Evolutionary conservation across 164 flowering plant genomes (phyloP), one percentile per base, ranked within the genome.

Genomic region (Magnolia kwangsiensis): DNA sequence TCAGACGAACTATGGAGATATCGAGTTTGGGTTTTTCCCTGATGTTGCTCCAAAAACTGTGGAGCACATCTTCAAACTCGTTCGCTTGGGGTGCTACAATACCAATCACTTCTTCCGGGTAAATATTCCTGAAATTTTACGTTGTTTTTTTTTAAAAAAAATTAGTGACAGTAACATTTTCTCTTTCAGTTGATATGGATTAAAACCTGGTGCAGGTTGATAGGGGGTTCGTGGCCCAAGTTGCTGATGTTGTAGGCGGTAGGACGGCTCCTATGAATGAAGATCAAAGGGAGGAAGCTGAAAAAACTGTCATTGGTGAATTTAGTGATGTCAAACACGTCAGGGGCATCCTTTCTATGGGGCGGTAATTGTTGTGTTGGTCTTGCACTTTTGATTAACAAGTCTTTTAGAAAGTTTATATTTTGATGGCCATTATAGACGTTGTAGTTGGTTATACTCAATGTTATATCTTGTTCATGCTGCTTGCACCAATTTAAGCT

Each of bases 31-130:
- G 29, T 96, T 93, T 88, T 93, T 77, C 63, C 98, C 95, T 7
- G 82, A 73, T 61, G 98, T 95, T 78, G 98, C 99, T 3, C 99
- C 99, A 7, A 82, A 83, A 83, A 95, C 98, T 2, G 99, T 93
- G 69, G 90, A 92, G 20, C 99, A 93, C 87, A 95, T 95, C 50
- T 95, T 86, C 87, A 93, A 92, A 81, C 97, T 92, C 72, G 98
- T 92, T 74, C 96, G 97, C 14, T 77, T 96, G 78, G 97, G 98
- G 59, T 72, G 99, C 82, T 96, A 86, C 72, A 93, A 96, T 75
- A 96, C 99, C 76, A 93, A 96, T 78, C 98, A 93, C 77, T 96
- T 93, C 80, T 93, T 93, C 78, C 85, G 99, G 99, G 98, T 95
- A 89, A 50, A 69, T 5, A 7, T 55, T 55, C 18, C 4, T 11